phyloP scores from a whole-genome alignment of 805 yeast genomes.

The Saccharomyces eubayanus region DNA sequence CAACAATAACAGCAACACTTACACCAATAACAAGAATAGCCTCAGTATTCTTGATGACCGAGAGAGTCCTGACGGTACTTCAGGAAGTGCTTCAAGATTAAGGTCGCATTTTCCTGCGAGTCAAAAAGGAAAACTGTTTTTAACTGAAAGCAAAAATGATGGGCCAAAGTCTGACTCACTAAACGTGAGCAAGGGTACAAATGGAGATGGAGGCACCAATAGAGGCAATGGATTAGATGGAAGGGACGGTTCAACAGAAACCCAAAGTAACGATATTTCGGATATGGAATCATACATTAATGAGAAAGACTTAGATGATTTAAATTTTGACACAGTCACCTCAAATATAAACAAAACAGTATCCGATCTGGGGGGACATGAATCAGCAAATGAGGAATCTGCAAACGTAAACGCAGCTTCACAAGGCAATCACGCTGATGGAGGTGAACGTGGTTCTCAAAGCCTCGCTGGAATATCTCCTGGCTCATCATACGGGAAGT shows the following conservation, averaged over 20 bases:
- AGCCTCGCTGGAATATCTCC: conserved; percentile 8
- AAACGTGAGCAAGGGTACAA: background rate
- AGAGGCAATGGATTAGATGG: background rate
- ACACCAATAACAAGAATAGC: background rate
- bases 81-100: conserved; percentile 11
- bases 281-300: conserved; percentile 29
- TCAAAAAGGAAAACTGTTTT: conserved; percentile 2
- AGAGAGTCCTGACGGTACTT: background rate
- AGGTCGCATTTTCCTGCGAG: conserved; percentile 13
- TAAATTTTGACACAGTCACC: conserved; percentile 15
- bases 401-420: background rate
- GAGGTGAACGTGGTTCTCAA: background rate
- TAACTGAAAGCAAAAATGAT: conserved; percentile 6
- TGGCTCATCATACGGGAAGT: conserved; percentile 30
- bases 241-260: background rate
- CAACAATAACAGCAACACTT: background rate
- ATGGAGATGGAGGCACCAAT: conserved; percentile 2
- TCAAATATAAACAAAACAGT: conserved; percentile 5
- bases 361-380: conserved; percentile 1
- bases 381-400: background rate
- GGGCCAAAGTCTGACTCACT: conserved; percentile 5
- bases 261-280: conserved; percentile 10
- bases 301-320: conserved; percentile 24
- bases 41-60: background rate
- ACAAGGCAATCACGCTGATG: conserved; percentile 1